Percentiles rank a stretch among this genome's conserved stretches.
Evolutionary conservation across 2,329 filamentous ascomycete species (phyloP).

Genomic region (Esteya vermicola): DNA sequence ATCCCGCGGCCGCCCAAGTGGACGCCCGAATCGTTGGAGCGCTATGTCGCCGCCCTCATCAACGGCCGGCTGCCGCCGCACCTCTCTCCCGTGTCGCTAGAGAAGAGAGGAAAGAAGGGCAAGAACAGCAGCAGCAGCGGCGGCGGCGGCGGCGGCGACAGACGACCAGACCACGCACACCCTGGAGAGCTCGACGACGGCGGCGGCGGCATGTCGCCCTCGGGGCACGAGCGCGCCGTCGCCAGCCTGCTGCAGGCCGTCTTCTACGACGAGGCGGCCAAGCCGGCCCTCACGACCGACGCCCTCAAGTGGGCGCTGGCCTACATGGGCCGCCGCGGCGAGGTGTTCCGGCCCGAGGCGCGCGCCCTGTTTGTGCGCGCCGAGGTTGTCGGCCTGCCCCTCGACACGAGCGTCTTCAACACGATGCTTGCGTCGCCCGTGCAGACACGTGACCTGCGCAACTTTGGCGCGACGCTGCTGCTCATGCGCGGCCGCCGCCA

Average conservation of each 20-base stretch:
- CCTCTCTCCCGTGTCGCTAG: constrained; percentile 16
- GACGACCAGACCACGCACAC: no score
- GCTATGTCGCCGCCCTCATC: constrained; percentile 27
- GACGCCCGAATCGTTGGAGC: constrained; percentile 25
- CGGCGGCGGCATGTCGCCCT: constrained; percentile 7
- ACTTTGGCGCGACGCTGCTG: constrained; percentile 25
- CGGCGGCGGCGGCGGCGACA: no score
- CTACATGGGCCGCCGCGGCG: constrained; percentile 20
- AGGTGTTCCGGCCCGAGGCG: constrained; percentile 13
- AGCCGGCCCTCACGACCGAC: constrained; percentile 20
- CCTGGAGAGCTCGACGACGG: no score
- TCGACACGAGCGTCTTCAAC: constrained; percentile 34
- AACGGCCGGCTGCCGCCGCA: constrained; percentile 21
- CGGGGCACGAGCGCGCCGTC: constrained; percentile 21
- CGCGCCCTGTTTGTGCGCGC: constrained; percentile 22
- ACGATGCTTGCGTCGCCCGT: constrained; percentile 28
- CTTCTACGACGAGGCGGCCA: constrained; percentile 22
- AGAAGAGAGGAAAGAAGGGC: neutral
- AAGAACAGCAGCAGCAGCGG: no score
- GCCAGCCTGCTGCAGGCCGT: constrained; percentile 22
- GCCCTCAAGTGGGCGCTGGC: constrained; percentile 29
- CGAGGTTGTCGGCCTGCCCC: constrained; percentile 21
- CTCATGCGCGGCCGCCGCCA: constrained; percentile 26
- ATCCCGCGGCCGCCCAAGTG: constrained; percentile 24
- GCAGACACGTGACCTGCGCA: constrained; percentile 23